A percentile compares a stretch with the other conserved stretches of the same genome.
Evolutionary conservation across 2,329 filamentous ascomycete species (phyloP).

Genomic region (Diaporthe amygdali): DNA sequence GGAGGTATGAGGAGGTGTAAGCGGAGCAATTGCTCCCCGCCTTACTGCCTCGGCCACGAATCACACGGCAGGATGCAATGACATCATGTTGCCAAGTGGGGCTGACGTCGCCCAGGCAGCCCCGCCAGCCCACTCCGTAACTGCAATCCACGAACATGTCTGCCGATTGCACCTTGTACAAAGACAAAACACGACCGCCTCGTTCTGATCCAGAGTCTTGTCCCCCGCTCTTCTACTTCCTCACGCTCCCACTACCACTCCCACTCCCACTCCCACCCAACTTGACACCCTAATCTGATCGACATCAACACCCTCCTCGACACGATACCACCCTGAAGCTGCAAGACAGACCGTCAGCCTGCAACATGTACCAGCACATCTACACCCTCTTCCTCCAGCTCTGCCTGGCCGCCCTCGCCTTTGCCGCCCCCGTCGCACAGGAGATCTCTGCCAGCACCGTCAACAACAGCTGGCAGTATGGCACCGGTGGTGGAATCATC

Average conservation of each 20-base stretch:
- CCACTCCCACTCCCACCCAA: not conserved
- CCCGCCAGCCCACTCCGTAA: not conserved
- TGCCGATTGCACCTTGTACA: not conserved
- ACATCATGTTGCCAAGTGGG: conserved; percentile 14
- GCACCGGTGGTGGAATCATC: conserved; percentile 64
- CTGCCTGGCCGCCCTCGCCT: conserved; percentile 52
- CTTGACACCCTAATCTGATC: not conserved
- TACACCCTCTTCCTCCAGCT: conserved; percentile 55
- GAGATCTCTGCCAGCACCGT: conserved; percentile 42
- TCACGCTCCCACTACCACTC: no score
- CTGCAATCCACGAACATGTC: not conserved
- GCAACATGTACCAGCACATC: conserved; percentile 40
- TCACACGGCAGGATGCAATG: conserved; percentile 17
- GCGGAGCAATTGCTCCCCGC: conserved; percentile 21
- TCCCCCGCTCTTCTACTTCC: conserved; percentile 5
- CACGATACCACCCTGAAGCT: not conserved
- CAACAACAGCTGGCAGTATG: conserved; percentile 60
- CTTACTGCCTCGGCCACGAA: not conserved
- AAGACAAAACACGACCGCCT: not conserved
- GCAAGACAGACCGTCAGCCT: not conserved
- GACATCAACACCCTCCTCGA: not conserved
- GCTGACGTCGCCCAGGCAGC: not conserved
- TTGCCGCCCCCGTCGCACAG: conserved; percentile 51
- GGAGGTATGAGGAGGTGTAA: not conserved
- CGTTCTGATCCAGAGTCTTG: not conserved